Evolutionary conservation across 441 rosid species (phyloP).

Genomic region (Isatis lusitanica): DNA sequence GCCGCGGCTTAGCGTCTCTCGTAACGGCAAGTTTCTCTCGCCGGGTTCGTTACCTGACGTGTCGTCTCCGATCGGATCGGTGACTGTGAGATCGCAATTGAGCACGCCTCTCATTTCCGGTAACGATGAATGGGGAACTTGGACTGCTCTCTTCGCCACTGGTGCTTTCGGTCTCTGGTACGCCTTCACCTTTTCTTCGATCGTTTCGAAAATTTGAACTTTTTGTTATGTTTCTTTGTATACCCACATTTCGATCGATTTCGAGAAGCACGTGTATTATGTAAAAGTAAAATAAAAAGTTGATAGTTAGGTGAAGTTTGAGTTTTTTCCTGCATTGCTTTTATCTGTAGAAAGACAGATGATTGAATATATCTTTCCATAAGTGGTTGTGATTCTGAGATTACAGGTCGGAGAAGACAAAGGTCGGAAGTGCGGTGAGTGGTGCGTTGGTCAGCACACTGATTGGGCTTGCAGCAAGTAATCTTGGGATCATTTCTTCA

Average conservation of each 20-base stretch:
- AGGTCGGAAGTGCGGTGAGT: slow-evolving; percentile 67
- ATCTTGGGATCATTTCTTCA: slow-evolving; percentile 60
- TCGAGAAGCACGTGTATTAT: no score
- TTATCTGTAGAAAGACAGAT: background rate
- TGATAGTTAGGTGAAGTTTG: background rate
- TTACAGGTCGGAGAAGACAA: slow-evolving; percentile 80
- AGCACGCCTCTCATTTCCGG: slow-evolving; percentile 68
- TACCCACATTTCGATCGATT: background rate
- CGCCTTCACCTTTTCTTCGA: background rate
- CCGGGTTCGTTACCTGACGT: slow-evolving; percentile 18
- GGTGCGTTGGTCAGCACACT: slow-evolving; percentile 79
- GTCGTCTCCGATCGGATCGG: slow-evolving; percentile 36
- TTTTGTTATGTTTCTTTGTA: background rate
- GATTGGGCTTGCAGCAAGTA: slow-evolving; percentile 74
- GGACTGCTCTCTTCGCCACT: slow-evolving; percentile 81
- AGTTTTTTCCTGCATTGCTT: background rate
- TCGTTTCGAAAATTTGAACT: background rate
- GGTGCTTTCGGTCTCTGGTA: slow-evolving; percentile 92
- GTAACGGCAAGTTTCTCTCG: slow-evolving; percentile 34
- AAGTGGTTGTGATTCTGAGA: background rate
- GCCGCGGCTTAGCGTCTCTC: slow-evolving; percentile 5
- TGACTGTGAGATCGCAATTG: slow-evolving; percentile 56
- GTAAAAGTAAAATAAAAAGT: no score
- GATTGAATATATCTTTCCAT: background rate
- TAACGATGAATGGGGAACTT: slow-evolving; percentile 78